phyloP scores from a whole-genome alignment of 192 early-diverging fungal genomes.

The Backusella mclennaniae region DNA sequence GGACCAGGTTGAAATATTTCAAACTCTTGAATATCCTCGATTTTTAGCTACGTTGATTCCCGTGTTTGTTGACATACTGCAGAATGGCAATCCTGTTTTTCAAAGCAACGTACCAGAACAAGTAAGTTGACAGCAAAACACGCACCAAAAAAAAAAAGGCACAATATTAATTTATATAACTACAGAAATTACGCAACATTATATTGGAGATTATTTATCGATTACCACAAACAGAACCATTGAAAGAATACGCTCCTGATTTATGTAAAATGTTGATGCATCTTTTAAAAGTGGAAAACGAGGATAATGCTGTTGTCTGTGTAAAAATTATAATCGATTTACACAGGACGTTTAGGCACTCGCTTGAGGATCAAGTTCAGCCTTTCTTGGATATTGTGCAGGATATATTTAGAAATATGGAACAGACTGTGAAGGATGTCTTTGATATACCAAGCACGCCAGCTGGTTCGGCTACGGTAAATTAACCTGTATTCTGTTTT shows the following conservation, averaged over 20 bases:
- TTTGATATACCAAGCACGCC: constrained; percentile 76
- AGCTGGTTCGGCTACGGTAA: constrained; percentile 38
- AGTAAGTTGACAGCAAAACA: constrained; percentile 35
- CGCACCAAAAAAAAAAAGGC: neutral
- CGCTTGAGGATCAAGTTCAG: constrained; percentile 84
- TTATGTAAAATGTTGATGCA: constrained; percentile 75
- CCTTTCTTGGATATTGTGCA: constrained; percentile 89
- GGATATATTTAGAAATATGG: constrained; percentile 95
- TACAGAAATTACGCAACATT: constrained; percentile 83
- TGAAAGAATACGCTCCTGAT: constrained; percentile 73
- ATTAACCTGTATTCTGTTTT: neutral
- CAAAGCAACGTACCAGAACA: constrained; percentile 74
- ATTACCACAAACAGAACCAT: constrained; percentile 84
- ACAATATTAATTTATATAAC: neutral
- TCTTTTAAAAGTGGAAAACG: constrained; percentile 87
- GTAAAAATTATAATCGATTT: constrained; percentile 96
- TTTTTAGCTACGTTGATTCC: constrained; percentile 81
- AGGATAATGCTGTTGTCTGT: constrained; percentile 94
- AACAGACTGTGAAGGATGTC: constrained; percentile 73
- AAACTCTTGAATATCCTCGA: constrained; percentile 79
- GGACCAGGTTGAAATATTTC: constrained; percentile 90
- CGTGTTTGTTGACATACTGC: constrained; percentile 74
- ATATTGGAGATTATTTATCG: constrained; percentile 92
- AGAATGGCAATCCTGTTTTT: constrained; percentile 72
- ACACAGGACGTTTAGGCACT: constrained; percentile 80